These are phyloP conservation scores for Ganoderma lingzhi DNA, from an alignment of 1,284 basidiomycete genomes.

Conservation along the genomic window DNA sequence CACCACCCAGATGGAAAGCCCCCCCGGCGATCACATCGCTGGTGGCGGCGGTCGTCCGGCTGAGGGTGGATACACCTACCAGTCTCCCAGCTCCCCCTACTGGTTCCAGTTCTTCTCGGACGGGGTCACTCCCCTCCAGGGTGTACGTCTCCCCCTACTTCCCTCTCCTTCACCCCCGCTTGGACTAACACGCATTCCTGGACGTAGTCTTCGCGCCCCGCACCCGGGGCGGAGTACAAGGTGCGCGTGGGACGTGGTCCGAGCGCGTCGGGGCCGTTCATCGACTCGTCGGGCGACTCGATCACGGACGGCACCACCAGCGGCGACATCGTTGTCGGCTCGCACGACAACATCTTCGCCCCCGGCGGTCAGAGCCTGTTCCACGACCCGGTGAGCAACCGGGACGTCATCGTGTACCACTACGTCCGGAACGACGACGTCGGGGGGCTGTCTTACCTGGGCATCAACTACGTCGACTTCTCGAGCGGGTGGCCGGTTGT, in stretches of 20 bases:
- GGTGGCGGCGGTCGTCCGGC: conserved; percentile 9
- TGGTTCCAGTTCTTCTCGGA: conserved; percentile 20
- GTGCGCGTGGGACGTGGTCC: conserved; percentile 40
- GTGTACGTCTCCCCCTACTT: conserved; percentile 1
- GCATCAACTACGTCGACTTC: conserved; percentile 22
- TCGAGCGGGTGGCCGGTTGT: conserved; percentile 20
- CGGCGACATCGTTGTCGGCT: conserved; percentile 43
- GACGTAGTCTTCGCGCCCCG: not conserved
- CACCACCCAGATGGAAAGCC: not conserved
- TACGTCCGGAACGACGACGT: conserved; percentile 23
- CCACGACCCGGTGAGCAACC: conserved; percentile 23
- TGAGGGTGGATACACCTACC: conserved; percentile 13
- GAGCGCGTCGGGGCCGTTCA: conserved; percentile 40
- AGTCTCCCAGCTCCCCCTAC: conserved; percentile 3
- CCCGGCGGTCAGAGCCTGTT: conserved; percentile 40
- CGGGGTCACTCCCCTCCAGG: conserved; percentile 14
- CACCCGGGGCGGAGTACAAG: conserved; percentile 30
- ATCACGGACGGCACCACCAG: conserved; percentile 31
- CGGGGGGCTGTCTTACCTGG: conserved; percentile 21
- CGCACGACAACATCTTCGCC: conserved; percentile 45
- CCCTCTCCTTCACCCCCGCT: not conserved
- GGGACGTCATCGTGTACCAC: conserved; percentile 30
- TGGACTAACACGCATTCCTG: not conserved
- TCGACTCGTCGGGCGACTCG: conserved; percentile 36
- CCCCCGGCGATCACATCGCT: conserved; percentile 12